phyloP scores from a whole-genome alignment of 2,329 filamentous ascomycete species.

The Aspergillus sp. region DNA sequence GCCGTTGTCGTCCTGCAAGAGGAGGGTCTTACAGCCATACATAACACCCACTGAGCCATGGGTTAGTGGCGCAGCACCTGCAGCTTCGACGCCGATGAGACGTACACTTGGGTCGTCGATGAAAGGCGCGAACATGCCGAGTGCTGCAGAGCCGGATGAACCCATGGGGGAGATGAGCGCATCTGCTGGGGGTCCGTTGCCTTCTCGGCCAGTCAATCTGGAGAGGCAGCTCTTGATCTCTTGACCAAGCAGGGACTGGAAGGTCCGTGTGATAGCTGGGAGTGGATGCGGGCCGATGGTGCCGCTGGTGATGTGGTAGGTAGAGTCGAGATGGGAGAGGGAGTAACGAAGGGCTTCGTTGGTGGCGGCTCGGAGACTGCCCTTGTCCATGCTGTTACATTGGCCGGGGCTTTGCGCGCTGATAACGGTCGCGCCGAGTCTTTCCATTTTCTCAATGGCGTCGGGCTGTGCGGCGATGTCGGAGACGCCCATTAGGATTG shows the following conservation, averaged over 20 bases:
- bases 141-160: slow-evolving; percentile 79
- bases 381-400: slow-evolving; percentile 34
- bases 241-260: slow-evolving; percentile 91
- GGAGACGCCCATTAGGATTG: slow-evolving; percentile 95
- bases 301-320: slow-evolving; percentile 94
- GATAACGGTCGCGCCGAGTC: slow-evolving; percentile 85
- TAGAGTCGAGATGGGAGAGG: slow-evolving; percentile 84
- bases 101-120: slow-evolving; percentile 75
- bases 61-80: slow-evolving; percentile 80
- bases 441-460: slow-evolving; percentile 94
- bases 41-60: slow-evolving; percentile 87
- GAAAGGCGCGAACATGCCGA: slow-evolving; percentile 97
- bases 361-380: slow-evolving; percentile 77
- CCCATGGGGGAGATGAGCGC: slow-evolving; percentile 96
- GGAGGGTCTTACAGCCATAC: slow-evolving; percentile 89
- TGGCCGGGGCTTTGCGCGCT: slow-evolving; percentile 67
- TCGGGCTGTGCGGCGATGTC: slow-evolving; percentile 90
- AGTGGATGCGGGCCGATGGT: slow-evolving; percentile 95
- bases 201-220: slow-evolving; percentile 63
- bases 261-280: slow-evolving; percentile 94
- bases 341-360: slow-evolving; percentile 90
- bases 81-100: slow-evolving; percentile 88
- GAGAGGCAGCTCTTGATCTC: slow-evolving; percentile 89
- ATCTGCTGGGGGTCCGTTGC: slow-evolving; percentile 66
- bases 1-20: slow-evolving; percentile 84